Conservation (phyloP, 257 asterid genomes). For the Dorcoceras hygrometricum region DNA sequence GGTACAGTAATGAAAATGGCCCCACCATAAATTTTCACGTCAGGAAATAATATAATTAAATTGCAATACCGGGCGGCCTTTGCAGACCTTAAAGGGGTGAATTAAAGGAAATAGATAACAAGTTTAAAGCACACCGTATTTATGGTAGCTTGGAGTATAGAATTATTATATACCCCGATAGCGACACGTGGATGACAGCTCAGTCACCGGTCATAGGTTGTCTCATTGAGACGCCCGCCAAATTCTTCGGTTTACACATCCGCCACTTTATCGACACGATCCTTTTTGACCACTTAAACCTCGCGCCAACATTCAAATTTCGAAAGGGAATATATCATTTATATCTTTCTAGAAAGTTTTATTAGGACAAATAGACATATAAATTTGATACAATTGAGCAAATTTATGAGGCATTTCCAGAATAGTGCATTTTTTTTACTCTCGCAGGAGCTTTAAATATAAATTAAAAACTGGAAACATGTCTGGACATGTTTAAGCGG, state of each 20-base stretch:
- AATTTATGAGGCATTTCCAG: too few species aligned
- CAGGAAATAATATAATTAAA: not conserved
- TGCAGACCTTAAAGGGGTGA: constrained; percentile 18
- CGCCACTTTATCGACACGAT: not conserved
- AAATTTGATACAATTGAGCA: too few species aligned
- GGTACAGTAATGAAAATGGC: too few species aligned
- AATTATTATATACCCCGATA: not conserved
- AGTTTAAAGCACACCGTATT: constrained; percentile 16
- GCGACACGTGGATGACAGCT: constrained; percentile 23
- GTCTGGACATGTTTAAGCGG: not conserved
- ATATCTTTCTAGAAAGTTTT: too few species aligned
- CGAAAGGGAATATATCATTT: constrained; percentile 15
- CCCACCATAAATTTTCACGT: constrained; percentile 1
- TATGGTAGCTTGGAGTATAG: not conserved
- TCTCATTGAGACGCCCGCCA: constrained; percentile 22
- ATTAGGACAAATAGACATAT: too few species aligned
- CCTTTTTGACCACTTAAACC: constrained; percentile 25
- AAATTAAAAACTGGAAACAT: not conserved
- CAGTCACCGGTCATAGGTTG: constrained; percentile 7
- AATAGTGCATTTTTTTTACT: too few species aligned
- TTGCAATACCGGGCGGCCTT: constrained; percentile 21
- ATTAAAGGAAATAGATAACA: too few species aligned
- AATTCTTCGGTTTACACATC: not conserved
- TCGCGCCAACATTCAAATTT: constrained; percentile 28
- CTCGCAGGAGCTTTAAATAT: too few species aligned